Evolutionary conservation across 257 asterid species (phyloP).

Genomic region (Orobanche coerulescens): DNA sequence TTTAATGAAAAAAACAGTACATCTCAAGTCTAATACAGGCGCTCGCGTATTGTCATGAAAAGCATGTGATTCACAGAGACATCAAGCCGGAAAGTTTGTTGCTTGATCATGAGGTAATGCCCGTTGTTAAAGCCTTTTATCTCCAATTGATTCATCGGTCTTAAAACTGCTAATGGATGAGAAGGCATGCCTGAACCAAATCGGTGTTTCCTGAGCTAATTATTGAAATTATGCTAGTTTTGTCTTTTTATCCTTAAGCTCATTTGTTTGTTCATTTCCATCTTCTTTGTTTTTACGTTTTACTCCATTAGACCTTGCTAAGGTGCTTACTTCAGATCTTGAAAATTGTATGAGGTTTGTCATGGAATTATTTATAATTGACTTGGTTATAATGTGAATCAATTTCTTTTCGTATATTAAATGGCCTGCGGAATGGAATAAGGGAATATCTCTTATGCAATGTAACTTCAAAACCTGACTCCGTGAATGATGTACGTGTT

Average conservation of each 20-base stretch:
- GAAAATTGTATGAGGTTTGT: too few species aligned
- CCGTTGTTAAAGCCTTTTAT: not conserved
- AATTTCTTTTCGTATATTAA: too few species aligned
- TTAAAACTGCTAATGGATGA: not conserved
- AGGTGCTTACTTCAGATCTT: too few species aligned
- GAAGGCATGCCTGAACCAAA: not conserved
- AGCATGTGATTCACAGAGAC: constrained; percentile 95
- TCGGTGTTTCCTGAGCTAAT: not conserved
- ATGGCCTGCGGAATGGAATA: too few species aligned
- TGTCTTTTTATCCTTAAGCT: not conserved
- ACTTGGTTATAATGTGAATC: not conserved
- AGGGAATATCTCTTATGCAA: too few species aligned
- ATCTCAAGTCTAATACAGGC: constrained; percentile 83
- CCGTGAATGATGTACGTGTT: too few species aligned
- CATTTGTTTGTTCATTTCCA: not conserved
- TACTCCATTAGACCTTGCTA: not conserved
- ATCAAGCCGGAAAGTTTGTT: constrained; percentile 95
- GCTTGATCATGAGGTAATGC: constrained; percentile 87
- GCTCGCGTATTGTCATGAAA: constrained; percentile 80
- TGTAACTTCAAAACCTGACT: too few species aligned
- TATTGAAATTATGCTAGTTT: not conserved
- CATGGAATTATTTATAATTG: too few species aligned
- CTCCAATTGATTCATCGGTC: not conserved
- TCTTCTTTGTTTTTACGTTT: not conserved
- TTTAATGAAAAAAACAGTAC: constrained; percentile 36